A percentile compares a stretch with the other conserved stretches of the same genome.
These are phyloP conservation scores for Chaetoceros muelleri DNA, from an alignment of 108 stramenopile species.

Conservation along the genomic window DNA sequence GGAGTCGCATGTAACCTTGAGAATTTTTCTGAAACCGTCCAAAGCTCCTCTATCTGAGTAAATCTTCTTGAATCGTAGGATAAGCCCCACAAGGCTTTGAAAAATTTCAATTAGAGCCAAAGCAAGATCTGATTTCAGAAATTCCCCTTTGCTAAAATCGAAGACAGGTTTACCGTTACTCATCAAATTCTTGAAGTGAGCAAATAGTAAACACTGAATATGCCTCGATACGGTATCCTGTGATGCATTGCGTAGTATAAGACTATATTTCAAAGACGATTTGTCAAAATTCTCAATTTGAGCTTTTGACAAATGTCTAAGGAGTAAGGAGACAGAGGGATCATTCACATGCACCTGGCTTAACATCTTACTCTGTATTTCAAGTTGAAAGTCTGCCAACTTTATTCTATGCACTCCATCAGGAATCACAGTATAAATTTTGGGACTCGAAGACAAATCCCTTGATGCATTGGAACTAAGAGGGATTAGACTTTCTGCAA, in stretches of 20 bases:
- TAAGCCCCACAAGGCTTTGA: conserved; percentile 29
- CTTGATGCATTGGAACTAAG: conserved; percentile 47
- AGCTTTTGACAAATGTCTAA: neutral
- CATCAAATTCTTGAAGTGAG: conserved; percentile 32
- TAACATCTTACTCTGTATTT: conserved; percentile 57
- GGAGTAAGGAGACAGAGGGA: conserved; percentile 25
- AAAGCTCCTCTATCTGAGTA: neutral
- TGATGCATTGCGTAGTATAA: conserved; percentile 22
- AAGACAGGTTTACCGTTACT: neutral
- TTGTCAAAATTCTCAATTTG: neutral
- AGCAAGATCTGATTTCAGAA: conserved; percentile 5
- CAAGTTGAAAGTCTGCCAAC: conserved; percentile 62
- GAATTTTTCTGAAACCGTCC: no score
- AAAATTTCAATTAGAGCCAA: conserved; percentile 23
- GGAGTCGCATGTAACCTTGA: no score
- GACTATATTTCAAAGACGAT: neutral
- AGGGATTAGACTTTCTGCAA: conserved; percentile 58
- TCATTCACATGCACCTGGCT: conserved; percentile 64
- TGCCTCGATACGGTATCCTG: conserved; percentile 18
- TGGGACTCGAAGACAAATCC: conserved; percentile 33
- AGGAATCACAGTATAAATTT: conserved; percentile 68
- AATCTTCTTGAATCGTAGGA: conserved; percentile 11
- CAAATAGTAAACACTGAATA: conserved; percentile 25
- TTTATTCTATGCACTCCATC: conserved; percentile 73
- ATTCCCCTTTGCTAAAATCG: neutral